Evolutionary conservation across 1,284 basidiomycete genomes (phyloP).

Genomic region (Heliocybe sulcata): DNA sequence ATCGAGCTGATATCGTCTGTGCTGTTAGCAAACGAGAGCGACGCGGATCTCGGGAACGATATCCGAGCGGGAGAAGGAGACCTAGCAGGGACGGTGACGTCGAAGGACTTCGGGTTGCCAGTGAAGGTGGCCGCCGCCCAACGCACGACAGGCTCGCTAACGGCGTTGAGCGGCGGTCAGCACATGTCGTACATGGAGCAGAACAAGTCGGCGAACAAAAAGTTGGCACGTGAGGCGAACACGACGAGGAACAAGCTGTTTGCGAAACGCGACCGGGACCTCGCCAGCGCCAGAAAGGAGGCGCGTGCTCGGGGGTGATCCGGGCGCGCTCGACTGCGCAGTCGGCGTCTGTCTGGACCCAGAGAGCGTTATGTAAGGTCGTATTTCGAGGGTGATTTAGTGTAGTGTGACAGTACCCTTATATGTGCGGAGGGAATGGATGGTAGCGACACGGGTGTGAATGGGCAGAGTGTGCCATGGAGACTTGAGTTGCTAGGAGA

Average conservation of each 20-base stretch:
- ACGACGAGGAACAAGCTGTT: constrained; percentile 70
- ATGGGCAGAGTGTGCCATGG: not conserved
- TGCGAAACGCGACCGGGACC: constrained; percentile 71
- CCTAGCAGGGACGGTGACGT: constrained; percentile 72
- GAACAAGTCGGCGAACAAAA: constrained; percentile 86
- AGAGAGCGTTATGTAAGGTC: not conserved
- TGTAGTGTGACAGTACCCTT: not conserved
- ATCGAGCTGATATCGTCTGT: constrained; percentile 93
- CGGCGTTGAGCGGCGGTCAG: constrained; percentile 81
- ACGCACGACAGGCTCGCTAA: constrained; percentile 79
- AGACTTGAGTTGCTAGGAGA: not conserved
- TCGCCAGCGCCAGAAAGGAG: constrained; percentile 44
- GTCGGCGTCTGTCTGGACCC: not conserved
- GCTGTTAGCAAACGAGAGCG: constrained; percentile 86
- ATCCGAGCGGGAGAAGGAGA: constrained; percentile 73
- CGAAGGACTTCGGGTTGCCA: constrained; percentile 60
- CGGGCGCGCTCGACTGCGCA: not conserved
- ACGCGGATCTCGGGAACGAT: constrained; percentile 85
- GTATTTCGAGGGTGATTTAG: not conserved
- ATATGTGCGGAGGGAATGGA: not conserved
- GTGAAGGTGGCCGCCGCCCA: constrained; percentile 66
- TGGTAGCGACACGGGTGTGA: not conserved
- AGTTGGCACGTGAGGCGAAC: constrained; percentile 63
- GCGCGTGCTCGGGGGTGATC: constrained; percentile 19
- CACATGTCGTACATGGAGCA: constrained; percentile 90